phyloP scores from a whole-genome alignment of 2,329 filamentous ascomycete species.

The Phialocephala subalpina region DNA sequence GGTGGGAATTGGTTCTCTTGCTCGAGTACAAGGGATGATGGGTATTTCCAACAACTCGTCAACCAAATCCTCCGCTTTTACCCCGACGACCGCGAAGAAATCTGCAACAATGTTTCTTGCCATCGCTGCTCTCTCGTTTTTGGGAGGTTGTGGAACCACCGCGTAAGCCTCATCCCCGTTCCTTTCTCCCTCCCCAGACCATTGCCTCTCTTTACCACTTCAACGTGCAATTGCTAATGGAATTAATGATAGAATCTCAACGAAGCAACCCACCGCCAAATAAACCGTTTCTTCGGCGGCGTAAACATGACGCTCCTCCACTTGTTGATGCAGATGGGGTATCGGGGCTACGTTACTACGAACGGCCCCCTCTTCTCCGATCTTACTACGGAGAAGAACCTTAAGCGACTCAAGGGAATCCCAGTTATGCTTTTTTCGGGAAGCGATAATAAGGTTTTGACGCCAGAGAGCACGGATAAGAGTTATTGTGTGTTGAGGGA shows the following conservation, averaged over 20 bases:
- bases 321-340: constrained; percentile 64
- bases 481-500: constrained; percentile 62
- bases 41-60: constrained; percentile 56
- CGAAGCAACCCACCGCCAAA: constrained; percentile 68
- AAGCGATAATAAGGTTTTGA: constrained; percentile 63
- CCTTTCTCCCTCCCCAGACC: too few species aligned
- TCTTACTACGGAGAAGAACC: constrained; percentile 58
- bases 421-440: constrained; percentile 65
- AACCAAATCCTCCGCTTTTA: constrained; percentile 67
- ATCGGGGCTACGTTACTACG: constrained; percentile 57
- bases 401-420: constrained; percentile 58
- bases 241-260: too few species aligned
- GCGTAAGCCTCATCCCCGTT: too few species aligned
- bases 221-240: too few species aligned
- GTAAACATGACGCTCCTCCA: constrained; percentile 65
- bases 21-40: constrained; percentile 54
- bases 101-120: constrained; percentile 68
- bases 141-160: constrained; percentile 69
- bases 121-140: constrained; percentile 68
- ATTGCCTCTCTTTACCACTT: too few species aligned
- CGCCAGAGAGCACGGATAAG: constrained; percentile 59
- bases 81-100: constrained; percentile 60
- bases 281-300: constrained; percentile 68
- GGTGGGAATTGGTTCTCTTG: constrained; percentile 65
- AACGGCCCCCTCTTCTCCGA: constrained; percentile 57